Conservation (phyloP, 169 alveolate species). For the Cryptosporidium andersoni region DNA sequence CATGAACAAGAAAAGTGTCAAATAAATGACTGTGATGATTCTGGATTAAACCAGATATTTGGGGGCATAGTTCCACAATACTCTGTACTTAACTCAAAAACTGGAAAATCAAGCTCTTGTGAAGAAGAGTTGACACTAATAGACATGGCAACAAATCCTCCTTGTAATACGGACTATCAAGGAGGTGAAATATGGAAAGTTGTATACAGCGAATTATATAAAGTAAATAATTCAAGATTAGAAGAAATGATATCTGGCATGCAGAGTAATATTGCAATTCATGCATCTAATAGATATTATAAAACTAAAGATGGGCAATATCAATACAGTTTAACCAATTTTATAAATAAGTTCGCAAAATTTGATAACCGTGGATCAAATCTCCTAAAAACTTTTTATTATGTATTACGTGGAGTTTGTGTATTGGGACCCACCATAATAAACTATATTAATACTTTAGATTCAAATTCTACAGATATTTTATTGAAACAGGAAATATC, state of each 20-base stretch:
- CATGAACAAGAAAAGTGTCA: conserved; percentile 45
- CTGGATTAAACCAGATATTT: conserved; percentile 37
- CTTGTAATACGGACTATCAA: conserved; percentile 46
- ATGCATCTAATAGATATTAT: conserved; percentile 57
- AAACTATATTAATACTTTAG: conserved; percentile 24
- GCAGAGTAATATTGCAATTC: conserved; percentile 65
- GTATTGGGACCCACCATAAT: conserved; percentile 20
- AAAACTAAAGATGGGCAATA: conserved; percentile 13
- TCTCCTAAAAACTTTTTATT: conserved; percentile 41
- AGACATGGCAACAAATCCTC: conserved; percentile 65
- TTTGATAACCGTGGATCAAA: conserved; percentile 51
- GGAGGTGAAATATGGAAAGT: conserved; percentile 51
- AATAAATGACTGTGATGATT: conserved; percentile 50
- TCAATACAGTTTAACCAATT: conserved; percentile 47
- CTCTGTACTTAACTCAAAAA: too few species aligned
- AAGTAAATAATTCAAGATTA: conserved; percentile 18
- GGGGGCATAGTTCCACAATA: not conserved
- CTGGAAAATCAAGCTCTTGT: not conserved
- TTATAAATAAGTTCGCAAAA: conserved; percentile 39
- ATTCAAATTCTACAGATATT: conserved; percentile 6
- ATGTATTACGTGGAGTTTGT: conserved; percentile 34
- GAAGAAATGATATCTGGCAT: conserved; percentile 33
- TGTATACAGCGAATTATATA: conserved; percentile 30
- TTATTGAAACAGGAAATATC: conserved; percentile 16
- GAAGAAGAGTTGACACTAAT: conserved; percentile 18